Percentiles rank a stretch among this genome's conserved stretches.
These are phyloP conservation scores for Sclerospora graminicola DNA, from an alignment of 352 stramenopile species.

Conservation along the genomic window DNA sequence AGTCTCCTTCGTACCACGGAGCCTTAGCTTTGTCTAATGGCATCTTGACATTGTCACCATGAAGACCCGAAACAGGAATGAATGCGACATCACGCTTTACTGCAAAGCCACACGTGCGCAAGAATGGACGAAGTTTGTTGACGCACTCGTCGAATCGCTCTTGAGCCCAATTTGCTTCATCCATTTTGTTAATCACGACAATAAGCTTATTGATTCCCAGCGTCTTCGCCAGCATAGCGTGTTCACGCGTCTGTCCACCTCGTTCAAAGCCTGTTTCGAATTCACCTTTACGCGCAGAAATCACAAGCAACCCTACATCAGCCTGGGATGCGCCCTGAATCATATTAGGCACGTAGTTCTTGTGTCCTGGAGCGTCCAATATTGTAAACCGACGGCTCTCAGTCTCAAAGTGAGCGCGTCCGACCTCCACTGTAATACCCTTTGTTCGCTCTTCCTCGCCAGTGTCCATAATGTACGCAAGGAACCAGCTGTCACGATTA, in stretches of 20 bases:
- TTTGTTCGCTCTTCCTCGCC: conserved; percentile 98
- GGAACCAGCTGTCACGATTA: conserved; percentile 85
- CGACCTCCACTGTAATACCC: conserved; percentile 80
- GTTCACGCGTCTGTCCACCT: conserved; percentile 96
- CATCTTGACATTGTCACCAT: conserved; percentile 95
- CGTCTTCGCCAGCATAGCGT: conserved; percentile 98
- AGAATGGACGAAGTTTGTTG: conserved; percentile 92
- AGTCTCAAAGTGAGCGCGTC: conserved; percentile 96
- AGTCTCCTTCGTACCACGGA: conserved; percentile 92
- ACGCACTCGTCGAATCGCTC: conserved; percentile 88
- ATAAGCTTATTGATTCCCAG: conserved; percentile 97
- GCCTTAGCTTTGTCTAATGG: conserved; percentile 50
- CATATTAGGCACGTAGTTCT: conserved; percentile 99
- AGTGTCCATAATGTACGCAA: conserved; percentile 99
- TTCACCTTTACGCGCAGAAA: conserved; percentile 93
- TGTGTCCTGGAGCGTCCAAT: conserved; percentile 97
- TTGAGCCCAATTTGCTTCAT: conserved; percentile 94
- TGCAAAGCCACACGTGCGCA: conserved; percentile 91
- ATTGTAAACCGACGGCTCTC: conserved; percentile 95
- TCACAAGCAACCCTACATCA: conserved; percentile 96
- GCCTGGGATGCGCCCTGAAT: conserved; percentile 94
- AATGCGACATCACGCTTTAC: conserved; percentile 98
- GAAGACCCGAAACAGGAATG: conserved; percentile 94
- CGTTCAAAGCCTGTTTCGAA: conserved; percentile 99
- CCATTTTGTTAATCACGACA: conserved; percentile 99